Percentiles rank a stretch among this genome's conserved stretches.
phyloP scores from a whole-genome alignment of 352 stramenopile species.

The Peronosclerospora sorghi region DNA sequence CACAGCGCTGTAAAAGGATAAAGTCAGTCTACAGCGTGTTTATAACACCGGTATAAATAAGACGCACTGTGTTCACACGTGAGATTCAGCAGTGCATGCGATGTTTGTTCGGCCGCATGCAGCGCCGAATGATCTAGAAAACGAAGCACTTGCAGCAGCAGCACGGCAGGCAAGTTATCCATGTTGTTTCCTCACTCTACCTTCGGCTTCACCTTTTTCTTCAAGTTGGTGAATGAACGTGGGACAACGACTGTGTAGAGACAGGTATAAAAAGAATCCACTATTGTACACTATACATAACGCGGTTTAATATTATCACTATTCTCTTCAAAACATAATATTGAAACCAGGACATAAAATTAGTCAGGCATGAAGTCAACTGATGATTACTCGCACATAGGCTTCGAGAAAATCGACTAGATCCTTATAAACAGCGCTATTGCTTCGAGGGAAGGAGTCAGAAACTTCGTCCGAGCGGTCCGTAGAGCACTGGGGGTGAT shows the following conservation, averaged over 20 bases:
- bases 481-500: too few species aligned
- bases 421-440: too few species aligned
- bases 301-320: too few species aligned
- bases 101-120: slow-evolving; percentile 40
- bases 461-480: too few species aligned
- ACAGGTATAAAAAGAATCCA: background rate
- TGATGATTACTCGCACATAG: too few species aligned
- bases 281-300: too few species aligned
- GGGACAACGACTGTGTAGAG: background rate
- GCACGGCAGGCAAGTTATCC: slow-evolving; percentile 29
- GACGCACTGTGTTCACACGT: slow-evolving; percentile 30
- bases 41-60: background rate
- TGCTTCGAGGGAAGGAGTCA: too few species aligned
- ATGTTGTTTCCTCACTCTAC: slow-evolving; percentile 9
- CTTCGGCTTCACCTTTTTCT: slow-evolving; percentile 5
- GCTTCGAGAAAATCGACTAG: too few species aligned
- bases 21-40: background rate
- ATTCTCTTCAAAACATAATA: too few species aligned
- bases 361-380: too few species aligned
- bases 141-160: slow-evolving; percentile 40
- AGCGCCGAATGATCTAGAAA: slow-evolving; percentile 47
- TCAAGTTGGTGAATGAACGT: slow-evolving; percentile 24
- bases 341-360: too few species aligned
- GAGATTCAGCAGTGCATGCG: slow-evolving; percentile 19
- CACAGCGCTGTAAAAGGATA: slow-evolving; percentile 29